Evolutionary conservation across 257 asterid species (phyloP), one percentile per base, ranked within the genome.

Genomic region (Gentiana macrophylla): DNA sequence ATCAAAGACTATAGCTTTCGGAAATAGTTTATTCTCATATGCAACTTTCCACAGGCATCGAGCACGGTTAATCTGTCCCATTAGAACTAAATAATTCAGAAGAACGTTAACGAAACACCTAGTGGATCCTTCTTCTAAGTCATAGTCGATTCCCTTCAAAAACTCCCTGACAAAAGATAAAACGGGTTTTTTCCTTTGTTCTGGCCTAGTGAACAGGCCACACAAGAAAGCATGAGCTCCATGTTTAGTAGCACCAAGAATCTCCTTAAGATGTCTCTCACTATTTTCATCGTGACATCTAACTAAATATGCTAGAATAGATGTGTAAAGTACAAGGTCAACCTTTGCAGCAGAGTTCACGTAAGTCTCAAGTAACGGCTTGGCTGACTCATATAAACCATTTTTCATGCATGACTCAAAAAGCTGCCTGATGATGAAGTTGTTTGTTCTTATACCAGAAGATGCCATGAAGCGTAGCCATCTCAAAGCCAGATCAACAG

Each of bases 41-140:
- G 98, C 82, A 44, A 92, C 98, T 77, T 92, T 88, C 98, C 97
- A 92, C 44, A 88, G 89, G 70, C 98, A 92, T n/a, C 98, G 84
- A 51, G 98, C 97, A 41, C 98, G 95, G 46, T 92, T 92, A 51
- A 92, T 83, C 66, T 92, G 98, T 53, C 98, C 98, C 97, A 88
- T 88, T 54, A 92, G 85, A 53, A 92, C 95, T 56, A 92, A 94
- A 68, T 92, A 92, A 69, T 92, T 92, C 47, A 92, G 92, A 48
- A 92, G 90, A 70, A 92, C 97, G 38, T 88, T 92, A 12, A 92
- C 97, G 56, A 92, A 92, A 64, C 88, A 88, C 70, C 85, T 74
- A 12, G 98, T 80, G 55, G 93, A 90, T 44, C 97, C 95, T 79
- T 92, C 97, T 67, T 92, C 98, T 67, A 86, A 47, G 66, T 92